Evolutionary conservation across 805 yeast genomes (phyloP), one percentile per base, ranked within the genome.

Genomic region (Metschnikowia rubicola): DNA sequence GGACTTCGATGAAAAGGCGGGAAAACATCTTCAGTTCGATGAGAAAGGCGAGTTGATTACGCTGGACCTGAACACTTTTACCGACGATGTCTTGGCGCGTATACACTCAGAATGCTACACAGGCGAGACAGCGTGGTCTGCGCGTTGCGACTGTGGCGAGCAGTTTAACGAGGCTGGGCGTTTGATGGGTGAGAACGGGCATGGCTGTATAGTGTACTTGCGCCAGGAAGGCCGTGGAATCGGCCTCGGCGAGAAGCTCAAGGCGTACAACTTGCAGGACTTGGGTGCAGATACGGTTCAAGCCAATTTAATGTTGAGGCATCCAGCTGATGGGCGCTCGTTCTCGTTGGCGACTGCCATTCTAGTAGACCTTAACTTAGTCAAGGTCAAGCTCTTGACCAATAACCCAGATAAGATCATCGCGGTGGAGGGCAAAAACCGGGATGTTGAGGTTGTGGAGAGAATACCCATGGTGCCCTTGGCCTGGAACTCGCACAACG

Each of bases 201-300:
- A 83, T 55, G 99, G 99, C 19, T 91, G 96, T 57, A 90, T 94
- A 42, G 98, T 94, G 2, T 94, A 94, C 64, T 72, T 94, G 54
- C 80, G 99, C 61, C 99, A 94, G 68, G 99, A 94, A 67, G 99
- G 99, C 44, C 82, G 99, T 50, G 99, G 99, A 15, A 94, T 94
- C 50, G 99, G 99, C 7, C 74, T 94, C n/a, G 96, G 97, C 30
- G 99, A 94, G 63, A 94, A 94, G 67, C 77, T 94, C 55, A 94
- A 94, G 68, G 98, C 98, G 2, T 94, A 94, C 67, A 94, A 94
- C 63, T 73, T 94, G 54, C 99, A 94, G 71, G 99, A 94, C 68
- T 73, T 94, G 47, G 99, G 99, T 7, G 98, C 98, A 8, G 99
- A 94, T 65, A 94, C 99, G 0, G 98, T 94, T 4, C 95, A 91